Evolutionary conservation across 2,329 filamentous ascomycete genomes (phyloP).

Genomic region (Rhinocladiella similis): DNA sequence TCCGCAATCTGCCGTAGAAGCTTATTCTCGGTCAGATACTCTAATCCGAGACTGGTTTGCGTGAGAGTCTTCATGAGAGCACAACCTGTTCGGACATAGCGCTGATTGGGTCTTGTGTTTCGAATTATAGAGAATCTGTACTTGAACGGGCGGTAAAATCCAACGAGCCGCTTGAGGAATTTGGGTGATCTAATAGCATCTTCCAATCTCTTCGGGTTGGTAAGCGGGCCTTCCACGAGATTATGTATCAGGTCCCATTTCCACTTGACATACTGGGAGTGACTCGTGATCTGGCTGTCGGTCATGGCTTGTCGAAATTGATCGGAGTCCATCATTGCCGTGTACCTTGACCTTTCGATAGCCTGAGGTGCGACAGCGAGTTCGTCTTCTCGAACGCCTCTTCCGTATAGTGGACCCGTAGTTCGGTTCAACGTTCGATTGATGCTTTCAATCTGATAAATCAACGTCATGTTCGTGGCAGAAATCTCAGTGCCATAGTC

Average conservation of each 20-base stretch:
- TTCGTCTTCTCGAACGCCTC: constrained; percentile 40
- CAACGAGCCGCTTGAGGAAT: constrained; percentile 91
- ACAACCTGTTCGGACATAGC: constrained; percentile 88
- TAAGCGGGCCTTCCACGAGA: constrained; percentile 88
- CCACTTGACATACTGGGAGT: constrained; percentile 92
- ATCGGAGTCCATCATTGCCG: constrained; percentile 63
- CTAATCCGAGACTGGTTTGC: constrained; percentile 79
- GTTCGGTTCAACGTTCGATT: constrained; percentile 83
- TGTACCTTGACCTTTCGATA: constrained; percentile 57
- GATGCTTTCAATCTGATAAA: constrained; percentile 97
- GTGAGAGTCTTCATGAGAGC: constrained; percentile 82
- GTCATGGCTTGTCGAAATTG: constrained; percentile 62
- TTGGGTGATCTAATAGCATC: constrained; percentile 94
- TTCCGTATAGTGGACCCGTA: constrained; percentile 39
- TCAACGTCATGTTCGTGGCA: constrained; percentile 81
- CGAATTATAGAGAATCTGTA: constrained; percentile 88
- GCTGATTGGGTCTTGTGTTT: constrained; percentile 89
- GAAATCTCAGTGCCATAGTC: constrained; percentile 70
- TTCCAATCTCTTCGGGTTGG: constrained; percentile 86
- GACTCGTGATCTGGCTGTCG: constrained; percentile 81
- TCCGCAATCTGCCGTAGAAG: constrained; percentile 90
- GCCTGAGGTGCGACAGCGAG: constrained; percentile 33
- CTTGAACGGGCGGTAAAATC: constrained; percentile 96
- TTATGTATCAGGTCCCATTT: constrained; percentile 92
- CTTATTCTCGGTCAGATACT: constrained; percentile 88